Evolutionary conservation across 352 stramenopile genomes (phyloP), one percentile per base, ranked within the genome.

Genomic region (Globisporangium sylvaticum): DNA sequence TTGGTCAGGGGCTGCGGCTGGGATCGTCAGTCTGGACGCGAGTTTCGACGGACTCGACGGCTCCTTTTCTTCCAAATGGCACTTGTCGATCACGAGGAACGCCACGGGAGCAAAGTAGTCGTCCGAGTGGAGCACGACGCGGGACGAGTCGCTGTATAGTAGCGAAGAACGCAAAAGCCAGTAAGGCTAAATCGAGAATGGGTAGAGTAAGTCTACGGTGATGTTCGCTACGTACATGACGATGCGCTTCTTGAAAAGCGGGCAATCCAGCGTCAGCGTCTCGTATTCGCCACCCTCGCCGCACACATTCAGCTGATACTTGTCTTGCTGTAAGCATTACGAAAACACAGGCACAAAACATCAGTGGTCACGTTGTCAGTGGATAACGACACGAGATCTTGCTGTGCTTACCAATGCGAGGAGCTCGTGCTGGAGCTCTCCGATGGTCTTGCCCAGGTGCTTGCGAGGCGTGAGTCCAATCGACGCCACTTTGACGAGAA

Each of bases 201-300:
- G 27, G 14, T 48, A 48, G 39, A 22, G 39, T 7, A 48, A 48
- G 4, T 48, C n/a, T n/a, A n/a, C n/a, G n/a, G n/a, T n/a, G n/a
- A n/a, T n/a, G n/a, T n/a, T n/a, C n/a, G 24, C 12, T 15, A 71
- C 76, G 27, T 90, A 95, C 84, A 97, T 83, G 54, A 96, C 86
- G 62, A 98, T 96, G 18, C 92, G 81, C 70, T 97, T 94, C 67
- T 96, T 94, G 65, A 99, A 98, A 3, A 98, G 77, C 27, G 95
- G 94, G 72, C 92, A 99, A 83, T 99, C 95, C n/a, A 99, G 74
- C 27, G 98, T 98, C 32, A 99, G 81, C 2, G 97, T 98, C 83
- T 99, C 98, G 84, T 99, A 99, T 78, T 99, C 98, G 22, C 98
- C 98, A 44, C 98, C 98, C 85, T 99, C 98, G 18, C 98, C 98